phyloP scores from a whole-genome alignment of 78 protist species.

The Cavenderia fasciculata region DNA sequence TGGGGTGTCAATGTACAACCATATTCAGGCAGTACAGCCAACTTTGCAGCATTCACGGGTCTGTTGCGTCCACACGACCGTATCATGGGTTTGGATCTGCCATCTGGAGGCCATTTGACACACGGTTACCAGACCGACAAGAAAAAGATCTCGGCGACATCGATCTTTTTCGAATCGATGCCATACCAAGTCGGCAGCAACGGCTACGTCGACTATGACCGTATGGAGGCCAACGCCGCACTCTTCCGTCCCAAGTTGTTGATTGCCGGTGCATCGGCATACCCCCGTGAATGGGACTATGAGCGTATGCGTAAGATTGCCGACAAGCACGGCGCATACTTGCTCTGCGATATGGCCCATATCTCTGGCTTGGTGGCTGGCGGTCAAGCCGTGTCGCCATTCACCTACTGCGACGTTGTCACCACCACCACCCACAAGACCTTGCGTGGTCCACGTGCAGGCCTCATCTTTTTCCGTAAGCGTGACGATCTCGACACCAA shows the following conservation, averaged over 20 bases:
- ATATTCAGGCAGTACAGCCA: slow-evolving; percentile 95
- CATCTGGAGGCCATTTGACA: slow-evolving; percentile 98
- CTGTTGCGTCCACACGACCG: slow-evolving; percentile 98
- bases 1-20: slow-evolving; percentile 99
- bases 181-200: slow-evolving; percentile 96
- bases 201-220: slow-evolving; percentile 98
- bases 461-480: slow-evolving; percentile 98
- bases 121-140: slow-evolving; percentile 98
- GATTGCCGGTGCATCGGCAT: slow-evolving; percentile 98
- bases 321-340: slow-evolving; percentile 93
- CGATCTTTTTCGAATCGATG: slow-evolving; percentile 98
- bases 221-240: slow-evolving; percentile 89
- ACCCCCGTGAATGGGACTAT: slow-evolving; percentile 98
- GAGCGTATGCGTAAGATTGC: slow-evolving; percentile 92
- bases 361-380: slow-evolving; percentile 98
- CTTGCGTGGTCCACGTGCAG: slow-evolving; percentile 99
- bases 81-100: slow-evolving; percentile 99
- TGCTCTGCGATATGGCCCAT: slow-evolving; percentile 99
- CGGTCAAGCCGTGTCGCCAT: slow-evolving; percentile 85
- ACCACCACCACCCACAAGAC: slow-evolving; percentile 99
- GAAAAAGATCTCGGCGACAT: slow-evolving; percentile 95
- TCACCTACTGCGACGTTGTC: slow-evolving; percentile 97
- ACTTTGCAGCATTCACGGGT: slow-evolving; percentile 96
- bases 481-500: slow-evolving; percentile 80
- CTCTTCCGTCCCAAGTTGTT: slow-evolving; percentile 98